Conservation (phyloP, 495 filamentous ascomycete genomes). For the Penicillium bialowiezense region DNA sequence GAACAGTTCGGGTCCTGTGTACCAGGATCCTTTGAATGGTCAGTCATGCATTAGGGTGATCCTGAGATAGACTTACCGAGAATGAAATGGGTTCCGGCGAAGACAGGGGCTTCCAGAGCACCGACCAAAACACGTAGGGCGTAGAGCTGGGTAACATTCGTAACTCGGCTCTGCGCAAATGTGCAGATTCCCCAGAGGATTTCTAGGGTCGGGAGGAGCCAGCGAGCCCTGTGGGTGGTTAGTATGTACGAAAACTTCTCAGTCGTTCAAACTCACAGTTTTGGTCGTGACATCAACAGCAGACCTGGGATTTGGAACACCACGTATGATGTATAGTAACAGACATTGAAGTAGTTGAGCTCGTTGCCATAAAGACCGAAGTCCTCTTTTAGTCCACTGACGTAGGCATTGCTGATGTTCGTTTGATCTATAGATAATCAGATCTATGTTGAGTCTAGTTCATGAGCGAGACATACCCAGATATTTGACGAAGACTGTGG, state of each 20-base stretch:
- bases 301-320: conserved; percentile 37
- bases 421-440: conserved; percentile 32
- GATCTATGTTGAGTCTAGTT: not conserved
- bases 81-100: conserved; percentile 44
- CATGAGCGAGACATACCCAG: conserved; percentile 11
- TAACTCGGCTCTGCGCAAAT: conserved; percentile 36
- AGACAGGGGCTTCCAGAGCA: conserved; percentile 38
- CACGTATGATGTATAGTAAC: conserved; percentile 39
- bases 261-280: conserved; percentile 18
- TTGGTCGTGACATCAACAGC: conserved; percentile 34
- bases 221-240: conserved; percentile 24
- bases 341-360: conserved; percentile 42
- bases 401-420: conserved; percentile 51
- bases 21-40: conserved; percentile 32
- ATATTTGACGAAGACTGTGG: conserved; percentile 34
- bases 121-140: conserved; percentile 56
- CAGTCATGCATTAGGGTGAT: not conserved
- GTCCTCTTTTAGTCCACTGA: conserved; percentile 61
- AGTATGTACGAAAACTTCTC: not conserved
- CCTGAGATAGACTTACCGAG: conserved; percentile 20
- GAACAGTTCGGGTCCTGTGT: conserved; percentile 38
- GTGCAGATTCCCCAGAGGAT: conserved; percentile 28
- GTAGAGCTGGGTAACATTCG: conserved; percentile 38
- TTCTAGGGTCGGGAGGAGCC: conserved; percentile 33
- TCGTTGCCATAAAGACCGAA: conserved; percentile 55